Conservation (phyloP, 208 protist species). For the Kentomonas sorsogonicus region DNA sequence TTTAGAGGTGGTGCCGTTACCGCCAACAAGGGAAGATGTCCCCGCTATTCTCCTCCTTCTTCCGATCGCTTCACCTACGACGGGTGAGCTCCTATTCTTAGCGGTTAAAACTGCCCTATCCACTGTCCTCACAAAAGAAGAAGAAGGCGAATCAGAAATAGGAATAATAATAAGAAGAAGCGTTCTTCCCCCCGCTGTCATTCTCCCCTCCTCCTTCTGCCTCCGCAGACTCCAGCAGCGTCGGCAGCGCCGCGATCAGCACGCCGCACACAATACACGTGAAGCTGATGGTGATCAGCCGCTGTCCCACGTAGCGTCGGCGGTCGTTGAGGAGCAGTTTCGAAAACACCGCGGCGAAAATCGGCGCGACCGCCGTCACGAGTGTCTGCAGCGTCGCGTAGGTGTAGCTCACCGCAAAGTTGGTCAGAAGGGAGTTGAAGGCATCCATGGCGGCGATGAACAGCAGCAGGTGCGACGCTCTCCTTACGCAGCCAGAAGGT, state of each 20-base stretch:
- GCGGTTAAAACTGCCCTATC: too few relatives aligned
- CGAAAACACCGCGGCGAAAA: constrained; percentile 41
- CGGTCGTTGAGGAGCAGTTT: constrained; percentile 47
- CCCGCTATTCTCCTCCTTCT: too few relatives aligned
- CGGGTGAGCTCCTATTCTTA: too few relatives aligned
- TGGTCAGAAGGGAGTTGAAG: constrained; percentile 43
- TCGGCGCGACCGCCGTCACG: constrained; percentile 37
- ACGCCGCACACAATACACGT: constrained; percentile 35
- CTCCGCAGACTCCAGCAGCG: too few relatives aligned
- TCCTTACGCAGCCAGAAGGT: constrained; percentile 4
- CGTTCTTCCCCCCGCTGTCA: too few relatives aligned
- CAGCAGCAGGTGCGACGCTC: constrained; percentile 32
- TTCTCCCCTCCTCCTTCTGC: too few relatives aligned
- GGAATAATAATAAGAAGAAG: too few relatives aligned
- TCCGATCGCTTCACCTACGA: too few relatives aligned
- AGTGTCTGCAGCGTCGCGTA: constrained; percentile 58
- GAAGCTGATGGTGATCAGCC: constrained; percentile 29
- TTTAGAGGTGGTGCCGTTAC: too few relatives aligned
- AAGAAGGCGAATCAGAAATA: too few relatives aligned
- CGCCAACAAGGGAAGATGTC: too few relatives aligned
- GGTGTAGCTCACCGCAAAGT: constrained; percentile 57
- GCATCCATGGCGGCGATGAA: constrained; percentile 33
- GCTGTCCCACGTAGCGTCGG: constrained; percentile 37
- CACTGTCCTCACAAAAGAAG: too few relatives aligned
- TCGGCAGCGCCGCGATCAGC: constrained; percentile 30